A percentile compares a stretch with the other conserved stretches of the same genome.
These are phyloP conservation scores for Beauveria bassiana DNA, from an alignment of 2,329 filamentous ascomycete species.

Conservation along the genomic window DNA sequence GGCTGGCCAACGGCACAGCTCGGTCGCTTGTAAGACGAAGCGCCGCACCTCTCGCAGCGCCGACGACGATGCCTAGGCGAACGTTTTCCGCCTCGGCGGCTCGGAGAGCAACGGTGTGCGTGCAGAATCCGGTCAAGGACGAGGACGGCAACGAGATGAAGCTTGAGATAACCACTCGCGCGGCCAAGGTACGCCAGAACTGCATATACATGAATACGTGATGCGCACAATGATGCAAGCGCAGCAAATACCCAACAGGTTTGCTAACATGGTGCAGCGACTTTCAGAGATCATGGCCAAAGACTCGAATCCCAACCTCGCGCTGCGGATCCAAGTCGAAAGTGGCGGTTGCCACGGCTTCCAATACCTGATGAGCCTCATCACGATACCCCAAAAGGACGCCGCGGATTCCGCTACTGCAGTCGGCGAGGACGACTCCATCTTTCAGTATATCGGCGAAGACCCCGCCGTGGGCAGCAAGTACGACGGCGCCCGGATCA, in stretches of 20 bases:
- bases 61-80: slow-evolving; percentile 11
- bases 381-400: slow-evolving; percentile 45
- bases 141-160: slow-evolving; percentile 79
- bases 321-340: slow-evolving; percentile 86
- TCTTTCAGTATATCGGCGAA: slow-evolving; percentile 65
- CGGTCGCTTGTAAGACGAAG: not conserved
- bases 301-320: slow-evolving; percentile 68
- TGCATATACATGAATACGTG: not conserved
- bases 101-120: slow-evolving; percentile 37
- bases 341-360: slow-evolving; percentile 96
- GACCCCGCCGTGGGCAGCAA: slow-evolving; percentile 27
- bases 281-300: slow-evolving; percentile 69
- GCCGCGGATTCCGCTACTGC: slow-evolving; percentile 26
- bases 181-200: slow-evolving; percentile 55
- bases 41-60: not conserved
- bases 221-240: too few relatives aligned
- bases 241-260: too few relatives aligned
- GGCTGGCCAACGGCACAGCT: slow-evolving; percentile 9
- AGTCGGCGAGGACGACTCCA: slow-evolving; percentile 69
- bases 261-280: slow-evolving; percentile 38
- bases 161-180: slow-evolving; percentile 76
- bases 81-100: slow-evolving; percentile 31
- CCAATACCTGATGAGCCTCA: slow-evolving; percentile 89
- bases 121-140: slow-evolving; percentile 67
- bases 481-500: slow-evolving; percentile 58